Evolutionary conservation across 2,329 filamentous ascomycete genomes (phyloP).

Genomic region (Phoma sp.): DNA sequence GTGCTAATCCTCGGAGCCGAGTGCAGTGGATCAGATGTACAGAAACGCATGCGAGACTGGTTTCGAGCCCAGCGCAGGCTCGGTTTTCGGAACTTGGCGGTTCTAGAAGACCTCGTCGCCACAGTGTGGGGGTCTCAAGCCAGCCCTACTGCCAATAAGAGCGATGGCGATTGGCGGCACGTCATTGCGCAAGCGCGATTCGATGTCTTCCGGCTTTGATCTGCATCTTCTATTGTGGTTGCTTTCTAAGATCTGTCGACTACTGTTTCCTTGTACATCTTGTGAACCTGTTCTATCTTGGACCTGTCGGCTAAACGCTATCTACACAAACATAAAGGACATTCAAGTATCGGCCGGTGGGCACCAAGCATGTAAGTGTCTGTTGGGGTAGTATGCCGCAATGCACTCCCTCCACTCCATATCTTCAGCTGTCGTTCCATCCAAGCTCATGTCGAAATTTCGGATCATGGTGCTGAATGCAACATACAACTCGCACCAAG

Average conservation of each 20-base stretch:
- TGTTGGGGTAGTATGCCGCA: conserved; percentile 4
- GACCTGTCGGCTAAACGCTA: no score
- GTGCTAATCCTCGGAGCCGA: conserved; percentile 19
- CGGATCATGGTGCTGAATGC: conserved; percentile 3
- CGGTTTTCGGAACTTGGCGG: conserved; percentile 15
- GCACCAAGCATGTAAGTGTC: conserved; percentile 7
- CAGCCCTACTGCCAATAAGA: not conserved
- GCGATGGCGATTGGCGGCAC: conserved; percentile 5
- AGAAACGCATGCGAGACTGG: conserved; percentile 11
- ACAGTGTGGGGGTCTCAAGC: conserved; percentile 12
- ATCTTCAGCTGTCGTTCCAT: not conserved
- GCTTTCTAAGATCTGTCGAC: no score
- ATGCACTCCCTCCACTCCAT: conserved; percentile 5
- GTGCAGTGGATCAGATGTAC: conserved; percentile 1
- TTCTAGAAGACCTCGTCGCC: conserved; percentile 13
- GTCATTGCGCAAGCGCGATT: conserved; percentile 11
- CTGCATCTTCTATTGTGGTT: not conserved
- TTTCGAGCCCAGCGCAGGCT: conserved; percentile 15
- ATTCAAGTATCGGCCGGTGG: not conserved
- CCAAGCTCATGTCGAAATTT: not conserved
- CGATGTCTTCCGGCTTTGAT: conserved; percentile 18
- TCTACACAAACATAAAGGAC: not conserved
- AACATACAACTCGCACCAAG: conserved; percentile 4
- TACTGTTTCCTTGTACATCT: no score
- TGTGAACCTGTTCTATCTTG: no score